A percentile compares a stretch with the other conserved stretches of the same genome.
phyloP scores from a whole-genome alignment of 352 stramenopile genomes.

The Globisporangium lucens region DNA sequence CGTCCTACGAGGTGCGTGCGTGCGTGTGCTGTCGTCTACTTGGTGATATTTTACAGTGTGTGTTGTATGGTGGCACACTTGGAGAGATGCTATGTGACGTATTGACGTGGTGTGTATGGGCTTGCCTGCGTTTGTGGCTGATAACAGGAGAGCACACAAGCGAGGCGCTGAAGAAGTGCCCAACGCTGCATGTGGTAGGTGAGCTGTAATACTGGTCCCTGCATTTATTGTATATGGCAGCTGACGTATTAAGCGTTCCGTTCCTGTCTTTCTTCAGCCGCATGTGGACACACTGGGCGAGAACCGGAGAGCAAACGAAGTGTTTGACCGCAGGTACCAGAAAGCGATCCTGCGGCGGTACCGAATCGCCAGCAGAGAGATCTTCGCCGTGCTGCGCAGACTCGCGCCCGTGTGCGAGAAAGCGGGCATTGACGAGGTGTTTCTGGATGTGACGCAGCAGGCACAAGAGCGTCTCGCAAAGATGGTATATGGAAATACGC shows the following conservation, averaged over 20 bases:
- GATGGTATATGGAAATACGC: slow-evolving; percentile 24
- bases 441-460: slow-evolving; percentile 74
- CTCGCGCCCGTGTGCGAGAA: slow-evolving; percentile 63
- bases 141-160: slow-evolving; percentile 62
- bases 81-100: too few relatives aligned
- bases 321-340: slow-evolving; percentile 72
- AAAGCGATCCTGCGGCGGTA: slow-evolving; percentile 82
- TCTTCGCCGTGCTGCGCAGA: slow-evolving; percentile 59
- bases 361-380: slow-evolving; percentile 70
- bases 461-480: slow-evolving; percentile 47
- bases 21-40: background rate
- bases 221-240: background rate
- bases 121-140: background rate
- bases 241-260: too few relatives aligned
- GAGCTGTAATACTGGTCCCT: too few relatives aligned
- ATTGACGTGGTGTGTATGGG: background rate
- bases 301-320: slow-evolving; percentile 56
- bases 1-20: slow-evolving; percentile 44
- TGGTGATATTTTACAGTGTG: background rate
- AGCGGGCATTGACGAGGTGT: slow-evolving; percentile 80
- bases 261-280: too few relatives aligned
- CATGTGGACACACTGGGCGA: slow-evolving; percentile 82
- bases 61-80: too few relatives aligned
- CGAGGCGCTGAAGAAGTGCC: slow-evolving; percentile 70
- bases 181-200: slow-evolving; percentile 68